Percentiles rank a stretch among this genome's conserved stretches.
phyloP scores from a whole-genome alignment of 106 monocot species.

The Iris macrosiphon region DNA sequence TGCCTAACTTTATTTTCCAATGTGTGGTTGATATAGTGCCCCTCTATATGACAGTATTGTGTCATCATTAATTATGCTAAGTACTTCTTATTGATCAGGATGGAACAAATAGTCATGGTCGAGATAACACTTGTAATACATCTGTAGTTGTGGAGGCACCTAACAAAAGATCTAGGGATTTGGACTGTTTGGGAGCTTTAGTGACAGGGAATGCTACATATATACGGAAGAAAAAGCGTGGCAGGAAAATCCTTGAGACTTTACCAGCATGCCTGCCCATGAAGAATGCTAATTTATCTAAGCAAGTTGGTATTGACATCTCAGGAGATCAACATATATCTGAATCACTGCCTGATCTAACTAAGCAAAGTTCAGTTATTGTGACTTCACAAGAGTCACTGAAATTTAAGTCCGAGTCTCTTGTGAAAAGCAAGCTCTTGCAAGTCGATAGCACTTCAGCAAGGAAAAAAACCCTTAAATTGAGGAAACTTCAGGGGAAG shows the following conservation, averaged over 20 bases:
- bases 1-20: too few species aligned
- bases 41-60: too few species aligned
- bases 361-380: neutral
- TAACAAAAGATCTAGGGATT: conserved; percentile 13
- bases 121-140: conserved; percentile 8
- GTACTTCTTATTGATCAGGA: too few species aligned
- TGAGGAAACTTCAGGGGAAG: conserved; percentile 17
- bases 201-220: conserved; percentile 50
- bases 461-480: conserved; percentile 18
- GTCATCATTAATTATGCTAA: too few species aligned
- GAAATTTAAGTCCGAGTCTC: conserved; percentile 1
- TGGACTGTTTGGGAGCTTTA: conserved; percentile 12
- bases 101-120: neutral
- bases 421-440: neutral
- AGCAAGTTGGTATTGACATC: conserved; percentile 10
- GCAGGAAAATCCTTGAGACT: conserved; percentile 21
- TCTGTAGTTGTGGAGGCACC: conserved; percentile 2
- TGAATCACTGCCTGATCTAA: conserved; percentile 2
- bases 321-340: conserved; percentile 13
- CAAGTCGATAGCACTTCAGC: neutral
- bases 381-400: neutral
- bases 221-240: conserved; percentile 54
- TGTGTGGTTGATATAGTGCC: too few species aligned
- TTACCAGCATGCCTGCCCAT: conserved; percentile 2
- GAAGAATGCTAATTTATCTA: conserved; percentile 8